These are phyloP conservation scores for Pichia occidentalis DNA, from an alignment of 805 yeast genomes.

Conservation along the genomic window DNA sequence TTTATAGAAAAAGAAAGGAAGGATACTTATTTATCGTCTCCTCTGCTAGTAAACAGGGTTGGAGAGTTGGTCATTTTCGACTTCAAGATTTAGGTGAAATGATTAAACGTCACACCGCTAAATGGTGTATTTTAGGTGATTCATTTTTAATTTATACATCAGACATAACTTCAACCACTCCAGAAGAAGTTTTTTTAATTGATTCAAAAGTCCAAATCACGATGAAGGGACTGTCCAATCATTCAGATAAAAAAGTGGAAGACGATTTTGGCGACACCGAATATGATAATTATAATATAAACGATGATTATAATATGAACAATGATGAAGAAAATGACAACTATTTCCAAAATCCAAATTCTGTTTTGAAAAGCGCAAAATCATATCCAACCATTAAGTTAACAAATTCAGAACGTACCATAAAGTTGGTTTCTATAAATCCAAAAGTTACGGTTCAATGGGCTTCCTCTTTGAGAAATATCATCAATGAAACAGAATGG, in stretches of 20 bases:
- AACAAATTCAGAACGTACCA: conserved; percentile 71
- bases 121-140: conserved; percentile 86
- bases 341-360: conserved; percentile 30
- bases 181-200: conserved; percentile 86
- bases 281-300: conserved; percentile 10
- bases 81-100: conserved; percentile 75
- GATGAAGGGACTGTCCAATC: conserved; percentile 33
- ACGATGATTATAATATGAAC: conserved; percentile 31
- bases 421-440: conserved; percentile 65
- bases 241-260: conserved; percentile 18
- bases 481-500: conserved; percentile 70
- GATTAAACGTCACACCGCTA: conserved; percentile 84
- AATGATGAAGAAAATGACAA: conserved; percentile 37
- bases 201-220: conserved; percentile 64
- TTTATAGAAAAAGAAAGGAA: conserved; percentile 79
- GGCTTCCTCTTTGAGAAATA: conserved; percentile 64
- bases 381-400: conserved; percentile 52
- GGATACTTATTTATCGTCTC: conserved; percentile 78
- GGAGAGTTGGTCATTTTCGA: conserved; percentile 89
- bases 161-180: conserved; percentile 78
- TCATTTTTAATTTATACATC: conserved; percentile 83
- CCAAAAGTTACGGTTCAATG: conserved; percentile 61
- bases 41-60: conserved; percentile 83
- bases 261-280: conserved; percentile 2
- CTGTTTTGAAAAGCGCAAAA: conserved; percentile 31